Evolutionary conservation across 805 yeast genomes (phyloP).

Genomic region (Candida anglica): DNA sequence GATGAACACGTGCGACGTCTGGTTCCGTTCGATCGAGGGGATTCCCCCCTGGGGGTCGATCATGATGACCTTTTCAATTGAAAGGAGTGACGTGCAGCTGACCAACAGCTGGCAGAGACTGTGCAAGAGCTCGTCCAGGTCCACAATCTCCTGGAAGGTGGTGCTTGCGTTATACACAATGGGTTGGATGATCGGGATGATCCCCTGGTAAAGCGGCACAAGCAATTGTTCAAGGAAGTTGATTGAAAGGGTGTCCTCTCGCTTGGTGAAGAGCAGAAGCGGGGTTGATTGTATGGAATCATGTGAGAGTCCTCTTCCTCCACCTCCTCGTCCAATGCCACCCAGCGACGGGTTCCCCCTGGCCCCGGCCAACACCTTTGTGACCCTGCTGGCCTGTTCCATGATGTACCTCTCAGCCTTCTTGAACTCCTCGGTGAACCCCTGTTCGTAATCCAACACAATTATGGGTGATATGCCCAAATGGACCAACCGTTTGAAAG

Average conservation of each 20-base stretch:
- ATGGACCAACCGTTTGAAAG: slow-evolving; percentile 50
- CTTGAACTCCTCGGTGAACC: slow-evolving; percentile 23
- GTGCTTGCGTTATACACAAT: slow-evolving; percentile 35
- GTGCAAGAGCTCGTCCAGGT: slow-evolving; percentile 20
- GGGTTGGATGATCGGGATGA: slow-evolving; percentile 68
- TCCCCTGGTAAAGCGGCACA: slow-evolving; percentile 39
- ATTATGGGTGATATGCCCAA: slow-evolving; percentile 76
- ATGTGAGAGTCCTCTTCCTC: too few relatives aligned
- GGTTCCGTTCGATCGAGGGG: slow-evolving; percentile 78
- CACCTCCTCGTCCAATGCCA: too few relatives aligned
- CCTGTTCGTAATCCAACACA: slow-evolving; percentile 46
- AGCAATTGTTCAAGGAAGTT: slow-evolving; percentile 28
- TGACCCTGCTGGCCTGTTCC: slow-evolving; percentile 26
- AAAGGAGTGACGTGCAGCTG: slow-evolving; percentile 27
- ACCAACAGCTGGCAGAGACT: slow-evolving; percentile 22
- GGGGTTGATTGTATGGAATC: too few relatives aligned
- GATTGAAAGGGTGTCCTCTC: too few relatives aligned
- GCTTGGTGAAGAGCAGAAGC: too few relatives aligned
- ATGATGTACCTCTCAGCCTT: slow-evolving; percentile 26
- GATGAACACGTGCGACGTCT: slow-evolving; percentile 81
- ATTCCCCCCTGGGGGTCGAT: slow-evolving; percentile 86
- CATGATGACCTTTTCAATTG: slow-evolving; percentile 77
- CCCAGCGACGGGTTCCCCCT: too few relatives aligned
- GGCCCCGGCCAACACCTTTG: too few relatives aligned
- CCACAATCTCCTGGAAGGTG: slow-evolving; percentile 21